These are phyloP conservation scores for Oryza officinalis DNA, from an alignment of 176 grass and related monocot genomes.

Conservation along the genomic window DNA sequence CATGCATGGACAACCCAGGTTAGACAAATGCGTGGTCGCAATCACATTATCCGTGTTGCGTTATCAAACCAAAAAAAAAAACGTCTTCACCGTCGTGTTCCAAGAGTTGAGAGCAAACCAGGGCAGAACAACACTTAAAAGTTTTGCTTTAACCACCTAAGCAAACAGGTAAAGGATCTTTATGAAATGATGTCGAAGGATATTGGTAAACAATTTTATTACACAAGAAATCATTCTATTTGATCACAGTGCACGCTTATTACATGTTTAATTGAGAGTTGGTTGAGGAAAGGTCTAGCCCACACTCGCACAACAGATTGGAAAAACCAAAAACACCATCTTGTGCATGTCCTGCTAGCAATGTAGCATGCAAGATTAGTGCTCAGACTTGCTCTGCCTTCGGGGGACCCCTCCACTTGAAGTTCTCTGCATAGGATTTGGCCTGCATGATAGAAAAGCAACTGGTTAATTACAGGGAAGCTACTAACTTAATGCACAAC, in stretches of 20 bases:
- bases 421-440: slow-evolving; percentile 92
- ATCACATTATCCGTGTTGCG: neutral
- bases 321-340: slow-evolving; percentile 33
- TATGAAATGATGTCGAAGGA: neutral
- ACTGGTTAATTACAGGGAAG: neutral
- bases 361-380: neutral
- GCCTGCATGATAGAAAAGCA: slow-evolving; percentile 48
- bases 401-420: slow-evolving; percentile 90
- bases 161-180: neutral
- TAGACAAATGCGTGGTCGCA: neutral
- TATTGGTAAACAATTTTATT: slow-evolving; percentile 7
- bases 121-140: neutral
- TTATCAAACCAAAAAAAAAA: neutral
- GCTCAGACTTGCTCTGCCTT: slow-evolving; percentile 56
- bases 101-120: neutral
- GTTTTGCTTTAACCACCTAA: neutral
- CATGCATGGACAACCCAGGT: neutral
- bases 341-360: neutral
- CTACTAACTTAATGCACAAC: neutral
- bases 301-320: slow-evolving; percentile 21
- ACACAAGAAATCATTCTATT: slow-evolving; percentile 18
- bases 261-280: slow-evolving; percentile 31
- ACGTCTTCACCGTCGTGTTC: neutral
- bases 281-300: slow-evolving; percentile 13
- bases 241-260: slow-evolving; percentile 41